These are phyloP conservation scores for Fraxinus dipetala DNA, from an alignment of 305 asterid species.

Conservation along the genomic window DNA sequence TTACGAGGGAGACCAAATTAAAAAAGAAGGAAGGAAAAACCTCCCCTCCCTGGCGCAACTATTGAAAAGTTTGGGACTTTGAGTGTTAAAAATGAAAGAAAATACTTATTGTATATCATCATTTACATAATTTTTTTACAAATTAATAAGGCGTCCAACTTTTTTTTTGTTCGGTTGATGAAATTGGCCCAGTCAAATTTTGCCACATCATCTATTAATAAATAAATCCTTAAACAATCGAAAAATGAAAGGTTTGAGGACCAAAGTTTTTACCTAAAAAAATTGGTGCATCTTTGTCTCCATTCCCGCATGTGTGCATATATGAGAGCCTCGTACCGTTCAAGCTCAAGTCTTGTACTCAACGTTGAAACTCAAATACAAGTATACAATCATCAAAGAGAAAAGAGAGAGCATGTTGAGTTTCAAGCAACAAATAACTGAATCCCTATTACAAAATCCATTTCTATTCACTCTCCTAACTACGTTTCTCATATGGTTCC, in stretches of 20 bases:
- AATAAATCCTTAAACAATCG: too few species aligned
- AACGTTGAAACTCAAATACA: not conserved
- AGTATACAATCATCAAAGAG: not conserved
- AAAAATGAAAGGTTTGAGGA: not conserved
- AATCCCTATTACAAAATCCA: not conserved
- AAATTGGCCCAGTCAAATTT: too few species aligned
- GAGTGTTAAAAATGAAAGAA: too few species aligned
- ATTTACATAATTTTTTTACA: too few species aligned
- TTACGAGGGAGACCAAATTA: too few species aligned
- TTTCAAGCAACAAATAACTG: not conserved
- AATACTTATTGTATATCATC: too few species aligned
- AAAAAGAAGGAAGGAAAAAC: not conserved
- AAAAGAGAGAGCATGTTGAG: not conserved
- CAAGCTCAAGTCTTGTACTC: not conserved
- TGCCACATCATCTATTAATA: too few species aligned
- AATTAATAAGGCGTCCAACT: too few species aligned
- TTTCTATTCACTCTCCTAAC: not conserved
- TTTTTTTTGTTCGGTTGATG: too few species aligned
- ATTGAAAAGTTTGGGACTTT: not conserved
- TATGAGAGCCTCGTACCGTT: not conserved
- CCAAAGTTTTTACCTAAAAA: not conserved
- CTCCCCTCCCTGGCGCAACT: not conserved
- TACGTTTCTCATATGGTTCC: not conserved
- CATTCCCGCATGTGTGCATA: not conserved
- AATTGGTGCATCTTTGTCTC: not conserved